Conservation (phyloP, 2,329 filamentous ascomycete species). For the Fusarium sp. region DNA sequence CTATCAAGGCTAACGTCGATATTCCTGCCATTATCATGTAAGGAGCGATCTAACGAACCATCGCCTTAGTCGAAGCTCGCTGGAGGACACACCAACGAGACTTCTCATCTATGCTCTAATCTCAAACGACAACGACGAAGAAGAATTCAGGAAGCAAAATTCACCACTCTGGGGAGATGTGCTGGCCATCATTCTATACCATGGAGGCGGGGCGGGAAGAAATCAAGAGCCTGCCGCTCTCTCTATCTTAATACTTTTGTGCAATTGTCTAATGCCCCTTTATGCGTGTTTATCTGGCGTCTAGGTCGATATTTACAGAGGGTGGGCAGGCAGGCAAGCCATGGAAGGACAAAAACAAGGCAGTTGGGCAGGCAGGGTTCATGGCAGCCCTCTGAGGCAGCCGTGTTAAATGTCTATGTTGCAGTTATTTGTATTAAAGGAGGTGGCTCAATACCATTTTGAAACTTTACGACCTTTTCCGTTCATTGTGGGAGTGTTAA, state of each 20-base stretch:
- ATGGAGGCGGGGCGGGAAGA: slow-evolving; percentile 30
- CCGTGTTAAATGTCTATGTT: slow-evolving; percentile 29
- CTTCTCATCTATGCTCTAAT: slow-evolving; percentile 32
- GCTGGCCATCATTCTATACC: slow-evolving; percentile 43
- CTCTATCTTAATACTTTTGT: slow-evolving; percentile 44
- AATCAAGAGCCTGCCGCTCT: slow-evolving; percentile 39
- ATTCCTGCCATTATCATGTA: slow-evolving; percentile 77
- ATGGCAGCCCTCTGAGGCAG: slow-evolving; percentile 41
- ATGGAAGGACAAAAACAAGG: slow-evolving; percentile 39
- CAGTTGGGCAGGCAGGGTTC: slow-evolving; percentile 37
- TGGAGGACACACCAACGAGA: slow-evolving; percentile 42
- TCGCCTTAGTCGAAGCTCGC: slow-evolving; percentile 7
- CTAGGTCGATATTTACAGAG: slow-evolving; percentile 44
- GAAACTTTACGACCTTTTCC: background rate
- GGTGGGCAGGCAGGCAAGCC: slow-evolving; percentile 41
- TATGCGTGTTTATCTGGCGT: slow-evolving; percentile 49
- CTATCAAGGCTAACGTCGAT: slow-evolving; percentile 98
- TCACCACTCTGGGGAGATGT: slow-evolving; percentile 47
- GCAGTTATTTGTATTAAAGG: slow-evolving; percentile 35
- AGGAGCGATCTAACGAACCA: slow-evolving; percentile 48
- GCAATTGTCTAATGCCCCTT: slow-evolving; percentile 46
- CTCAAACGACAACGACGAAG: slow-evolving; percentile 36
- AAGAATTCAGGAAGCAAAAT: slow-evolving; percentile 38
- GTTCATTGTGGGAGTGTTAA: background rate
- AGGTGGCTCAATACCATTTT: slow-evolving; percentile 32